Base-by-base conservation (phyloP, 306 rosid species). In the Bauhinia variegata region DNA sequence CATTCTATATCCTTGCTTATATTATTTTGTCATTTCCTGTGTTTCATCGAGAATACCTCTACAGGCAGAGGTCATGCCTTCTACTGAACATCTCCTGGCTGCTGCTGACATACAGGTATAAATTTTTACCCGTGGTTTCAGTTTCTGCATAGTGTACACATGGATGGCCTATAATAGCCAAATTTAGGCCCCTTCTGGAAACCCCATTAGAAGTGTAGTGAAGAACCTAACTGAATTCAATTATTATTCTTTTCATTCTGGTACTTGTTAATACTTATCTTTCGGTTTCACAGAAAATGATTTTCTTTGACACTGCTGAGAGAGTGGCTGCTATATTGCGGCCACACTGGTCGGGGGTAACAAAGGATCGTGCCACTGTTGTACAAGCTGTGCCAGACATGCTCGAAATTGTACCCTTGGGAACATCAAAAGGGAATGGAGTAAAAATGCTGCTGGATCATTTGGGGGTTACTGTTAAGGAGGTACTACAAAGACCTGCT, bases 31-130 rank as follows among this genome's bases (percentile, higher is more conserved):
- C 60, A 43, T 83, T 70, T 54, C 36, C 58, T 72, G 60, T 47
- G 10, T 61, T 73, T 86, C 57, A 69, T 47, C 19, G 39, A 23
- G 57, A 63, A 61, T 37, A 42, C 56, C 65, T 80, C 75, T 64
- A 37, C 83, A 92, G 98, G 97, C 89, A 23, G 98, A 93, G 81
- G 73, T 93, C 77, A 82, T 93, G 78, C 71, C 96, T 58, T 93
- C 98, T n/a, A 83, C 80, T 49, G 97, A 88, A 69, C 74, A 89
- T 63, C 91, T 92, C 63, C 67, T 92, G 80, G 89, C 87, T 74
- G 74, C 87, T 67, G 91, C 78, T 76, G 95, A 88, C 69, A 76
- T 89, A 69, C 98, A 92, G 96, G 96, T 92, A 57, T 47, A 54
- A 67, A 49, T 8, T 68, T 6, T 58, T 56, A 36, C 10, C 56